phyloP scores from a whole-genome alignment of 441 rosid genomes.

The Corymbia calophylla region DNA sequence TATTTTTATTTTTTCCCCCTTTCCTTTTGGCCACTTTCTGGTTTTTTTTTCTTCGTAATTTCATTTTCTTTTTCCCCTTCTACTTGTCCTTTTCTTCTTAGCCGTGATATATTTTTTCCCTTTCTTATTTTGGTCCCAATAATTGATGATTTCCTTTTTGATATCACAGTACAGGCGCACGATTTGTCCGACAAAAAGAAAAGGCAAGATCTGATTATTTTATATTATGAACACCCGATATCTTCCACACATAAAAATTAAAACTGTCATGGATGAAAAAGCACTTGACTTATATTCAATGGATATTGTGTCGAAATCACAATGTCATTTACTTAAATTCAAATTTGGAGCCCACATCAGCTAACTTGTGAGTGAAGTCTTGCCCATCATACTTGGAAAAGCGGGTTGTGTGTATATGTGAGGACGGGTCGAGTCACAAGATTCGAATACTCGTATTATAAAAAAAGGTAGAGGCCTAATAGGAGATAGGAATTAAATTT shows the following conservation, averaged over 20 bases:
- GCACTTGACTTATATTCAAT: no score
- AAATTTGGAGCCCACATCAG: no score
- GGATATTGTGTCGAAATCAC: no score
- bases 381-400: no score
- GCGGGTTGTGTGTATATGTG: no score
- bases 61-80: background rate
- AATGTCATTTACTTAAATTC: no score
- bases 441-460: no score
- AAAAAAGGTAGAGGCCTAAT: no score
- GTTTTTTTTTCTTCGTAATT: background rate
- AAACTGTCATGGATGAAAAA: no score
- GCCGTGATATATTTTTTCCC: background rate
- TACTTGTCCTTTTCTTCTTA: background rate
- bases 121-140: background rate
- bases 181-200: accelerated
- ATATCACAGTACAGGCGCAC: accelerated
- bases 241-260: background rate
- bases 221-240: background rate
- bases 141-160: background rate
- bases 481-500: no score
- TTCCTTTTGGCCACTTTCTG: background rate
- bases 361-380: no score
- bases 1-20: background rate
- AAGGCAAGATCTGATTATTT: background rate
- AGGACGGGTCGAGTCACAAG: no score